These are phyloP conservation scores for Cardamine resedifolia DNA, from an alignment of 345 rosid genomes.

Conservation along the genomic window DNA sequence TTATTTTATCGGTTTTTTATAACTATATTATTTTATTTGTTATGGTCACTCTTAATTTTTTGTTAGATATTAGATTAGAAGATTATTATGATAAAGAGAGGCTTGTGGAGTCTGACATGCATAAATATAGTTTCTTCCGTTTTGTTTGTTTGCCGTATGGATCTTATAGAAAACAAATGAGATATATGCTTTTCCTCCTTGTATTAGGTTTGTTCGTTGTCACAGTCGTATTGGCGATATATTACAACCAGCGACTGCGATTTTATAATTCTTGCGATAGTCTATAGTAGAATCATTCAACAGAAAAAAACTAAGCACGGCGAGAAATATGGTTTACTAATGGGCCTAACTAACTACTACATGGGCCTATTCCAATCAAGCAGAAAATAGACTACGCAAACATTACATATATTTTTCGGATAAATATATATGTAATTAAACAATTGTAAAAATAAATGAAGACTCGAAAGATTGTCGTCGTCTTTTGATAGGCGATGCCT, in stretches of 20 bases:
- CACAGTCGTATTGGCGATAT: background rate
- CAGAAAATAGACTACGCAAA: background rate
- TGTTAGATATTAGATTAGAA: background rate
- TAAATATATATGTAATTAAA: no score
- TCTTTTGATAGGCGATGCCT: no score
- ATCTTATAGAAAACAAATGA: background rate
- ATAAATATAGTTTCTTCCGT: background rate
- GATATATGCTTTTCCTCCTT: background rate
- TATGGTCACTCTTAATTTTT: background rate
- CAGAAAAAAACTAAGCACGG: no score
- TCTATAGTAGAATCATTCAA: no score
- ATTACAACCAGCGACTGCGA: no score
- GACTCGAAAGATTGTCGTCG: no score
- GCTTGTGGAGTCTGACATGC: background rate
- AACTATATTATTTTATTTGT: no score
- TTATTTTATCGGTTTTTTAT: no score
- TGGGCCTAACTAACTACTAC: background rate
- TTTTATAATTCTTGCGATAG: no score
- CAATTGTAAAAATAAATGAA: no score
- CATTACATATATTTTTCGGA: no score
- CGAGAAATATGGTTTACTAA: background rate
- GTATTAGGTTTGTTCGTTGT: background rate
- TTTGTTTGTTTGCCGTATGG: constrained; percentile 8
- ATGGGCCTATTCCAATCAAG: background rate
- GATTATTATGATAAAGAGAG: background rate